These are phyloP conservation scores for Boletus eberwhitei DNA, from an alignment of 768 basidiomycete genomes.

Conservation along the genomic window DNA sequence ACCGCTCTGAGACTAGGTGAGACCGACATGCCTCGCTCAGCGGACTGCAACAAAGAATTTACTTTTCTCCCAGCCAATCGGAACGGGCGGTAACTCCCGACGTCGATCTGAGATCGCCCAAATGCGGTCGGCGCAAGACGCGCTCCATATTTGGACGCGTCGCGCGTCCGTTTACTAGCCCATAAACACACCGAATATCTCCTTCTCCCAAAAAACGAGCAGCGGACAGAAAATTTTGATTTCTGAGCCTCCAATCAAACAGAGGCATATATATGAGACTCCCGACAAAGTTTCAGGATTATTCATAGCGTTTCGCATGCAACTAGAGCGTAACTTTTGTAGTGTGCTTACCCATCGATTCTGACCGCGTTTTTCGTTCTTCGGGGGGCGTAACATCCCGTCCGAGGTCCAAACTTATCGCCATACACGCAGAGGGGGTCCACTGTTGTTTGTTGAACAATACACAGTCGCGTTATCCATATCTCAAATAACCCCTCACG, in stretches of 20 bases:
- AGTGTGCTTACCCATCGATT: neutral
- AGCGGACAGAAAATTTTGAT: conserved; percentile 29
- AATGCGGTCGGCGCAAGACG: conserved; percentile 37
- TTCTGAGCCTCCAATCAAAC: conserved; percentile 18
- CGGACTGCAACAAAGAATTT: neutral
- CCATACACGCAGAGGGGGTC: neutral
- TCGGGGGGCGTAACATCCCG: conserved; percentile 12
- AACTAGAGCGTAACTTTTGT: conserved; percentile 17
- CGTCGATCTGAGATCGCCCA: conserved; percentile 34
- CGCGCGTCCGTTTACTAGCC: conserved; percentile 23
- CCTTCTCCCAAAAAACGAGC: conserved; percentile 23
- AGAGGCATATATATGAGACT: conserved; percentile 13
- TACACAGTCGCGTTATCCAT: conserved; percentile 16
- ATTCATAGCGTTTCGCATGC: conserved; percentile 15
- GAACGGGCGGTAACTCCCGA: conserved; percentile 12
- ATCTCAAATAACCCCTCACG: conserved; percentile 36
- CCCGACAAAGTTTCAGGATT: conserved; percentile 16
- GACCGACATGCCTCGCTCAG: conserved; percentile 44
- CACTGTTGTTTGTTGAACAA: conserved; percentile 3
- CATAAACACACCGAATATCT: conserved; percentile 31
- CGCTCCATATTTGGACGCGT: conserved; percentile 38
- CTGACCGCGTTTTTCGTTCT: conserved; percentile 17
- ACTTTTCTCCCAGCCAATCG: conserved; percentile 13
- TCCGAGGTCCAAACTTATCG: neutral
- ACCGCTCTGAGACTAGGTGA: conserved; percentile 56